Conservation (phyloP, 495 filamentous ascomycete species). For the Penicillium silybi region DNA sequence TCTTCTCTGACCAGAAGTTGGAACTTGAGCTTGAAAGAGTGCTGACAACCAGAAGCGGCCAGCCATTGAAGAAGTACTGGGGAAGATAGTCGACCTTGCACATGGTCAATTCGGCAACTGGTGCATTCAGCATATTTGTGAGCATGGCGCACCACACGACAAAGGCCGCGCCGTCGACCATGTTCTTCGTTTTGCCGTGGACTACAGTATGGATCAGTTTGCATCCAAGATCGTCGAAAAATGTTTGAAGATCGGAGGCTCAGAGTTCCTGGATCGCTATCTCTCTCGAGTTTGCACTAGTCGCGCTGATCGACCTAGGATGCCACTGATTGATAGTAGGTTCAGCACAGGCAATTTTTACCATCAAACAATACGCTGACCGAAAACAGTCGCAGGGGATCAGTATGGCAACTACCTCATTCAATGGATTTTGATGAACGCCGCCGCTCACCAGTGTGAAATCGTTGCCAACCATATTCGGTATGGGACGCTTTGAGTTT, state of each 20-base stretch:
- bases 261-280: slow-evolving; percentile 88
- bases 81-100: slow-evolving; percentile 89
- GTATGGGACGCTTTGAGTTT: slow-evolving; percentile 26
- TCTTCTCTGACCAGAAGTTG: too few relatives aligned
- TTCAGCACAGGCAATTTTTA: slow-evolving; percentile 1
- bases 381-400: slow-evolving; percentile 73
- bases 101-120: slow-evolving; percentile 99
- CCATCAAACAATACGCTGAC: slow-evolving; percentile 21
- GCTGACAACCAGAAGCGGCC: slow-evolving; percentile 64
- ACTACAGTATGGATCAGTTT: slow-evolving; percentile 99
- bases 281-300: slow-evolving; percentile 91
- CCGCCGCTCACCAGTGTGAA: slow-evolving; percentile 81
- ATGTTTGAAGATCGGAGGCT: slow-evolving; percentile 92
- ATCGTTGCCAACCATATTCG: slow-evolving; percentile 89
- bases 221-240: slow-evolving; percentile 99
- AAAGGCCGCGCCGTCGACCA: slow-evolving; percentile 92
- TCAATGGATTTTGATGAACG: slow-evolving; percentile 91
- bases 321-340: slow-evolving; percentile 92
- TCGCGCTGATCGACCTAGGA: slow-evolving; percentile 84
- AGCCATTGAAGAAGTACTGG: slow-evolving; percentile 93
- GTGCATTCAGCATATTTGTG: slow-evolving; percentile 99
- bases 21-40: background rate
- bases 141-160: slow-evolving; percentile 88
- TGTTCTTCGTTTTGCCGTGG: slow-evolving; percentile 83
- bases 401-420: slow-evolving; percentile 99